Conservation (phyloP, 2,329 filamentous ascomycete species). For the Monosporascus cannonballus region DNA sequence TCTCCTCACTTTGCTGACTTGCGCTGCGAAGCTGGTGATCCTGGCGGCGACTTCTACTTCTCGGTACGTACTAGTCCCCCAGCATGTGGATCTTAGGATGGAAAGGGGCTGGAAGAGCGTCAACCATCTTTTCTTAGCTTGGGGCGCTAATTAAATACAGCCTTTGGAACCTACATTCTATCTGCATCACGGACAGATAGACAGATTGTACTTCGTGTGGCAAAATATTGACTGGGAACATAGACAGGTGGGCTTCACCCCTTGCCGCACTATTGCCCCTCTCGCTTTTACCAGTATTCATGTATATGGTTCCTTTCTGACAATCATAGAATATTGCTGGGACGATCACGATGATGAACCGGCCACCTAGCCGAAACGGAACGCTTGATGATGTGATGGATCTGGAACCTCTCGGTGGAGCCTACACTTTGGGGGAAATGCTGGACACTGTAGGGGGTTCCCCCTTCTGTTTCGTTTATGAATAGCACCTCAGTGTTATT, state of each 20-base stretch:
- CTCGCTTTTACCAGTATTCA: background rate
- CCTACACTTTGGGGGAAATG: slow-evolving; percentile 24
- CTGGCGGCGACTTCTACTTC: slow-evolving; percentile 37
- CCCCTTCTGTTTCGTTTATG: slow-evolving; percentile 40
- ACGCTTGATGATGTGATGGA: slow-evolving; percentile 32
- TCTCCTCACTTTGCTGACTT: slow-evolving; percentile 8
- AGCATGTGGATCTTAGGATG: too few species aligned
- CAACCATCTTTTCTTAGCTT: too few species aligned
- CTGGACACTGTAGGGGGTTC: slow-evolving; percentile 34
- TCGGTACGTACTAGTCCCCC: slow-evolving; percentile 12
- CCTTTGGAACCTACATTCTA: slow-evolving; percentile 41
- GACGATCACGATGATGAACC: slow-evolving; percentile 36
- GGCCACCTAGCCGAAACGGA: slow-evolving; percentile 33
- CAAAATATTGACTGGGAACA: slow-evolving; percentile 37
- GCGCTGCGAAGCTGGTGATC: slow-evolving; percentile 33
- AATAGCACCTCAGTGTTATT: slow-evolving; percentile 11
- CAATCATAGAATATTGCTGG: slow-evolving; percentile 27
- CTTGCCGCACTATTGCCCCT: background rate
- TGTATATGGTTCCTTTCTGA: slow-evolving; percentile 8
- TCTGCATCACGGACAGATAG: slow-evolving; percentile 39
- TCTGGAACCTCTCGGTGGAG: slow-evolving; percentile 18
- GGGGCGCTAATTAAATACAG: background rate
- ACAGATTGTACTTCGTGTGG: slow-evolving; percentile 43
- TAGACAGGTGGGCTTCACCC: slow-evolving; percentile 23
- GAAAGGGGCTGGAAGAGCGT: too few species aligned